phyloP scores from a whole-genome alignment of 345 rosid species.

The Crucihimalaya himalaica region DNA sequence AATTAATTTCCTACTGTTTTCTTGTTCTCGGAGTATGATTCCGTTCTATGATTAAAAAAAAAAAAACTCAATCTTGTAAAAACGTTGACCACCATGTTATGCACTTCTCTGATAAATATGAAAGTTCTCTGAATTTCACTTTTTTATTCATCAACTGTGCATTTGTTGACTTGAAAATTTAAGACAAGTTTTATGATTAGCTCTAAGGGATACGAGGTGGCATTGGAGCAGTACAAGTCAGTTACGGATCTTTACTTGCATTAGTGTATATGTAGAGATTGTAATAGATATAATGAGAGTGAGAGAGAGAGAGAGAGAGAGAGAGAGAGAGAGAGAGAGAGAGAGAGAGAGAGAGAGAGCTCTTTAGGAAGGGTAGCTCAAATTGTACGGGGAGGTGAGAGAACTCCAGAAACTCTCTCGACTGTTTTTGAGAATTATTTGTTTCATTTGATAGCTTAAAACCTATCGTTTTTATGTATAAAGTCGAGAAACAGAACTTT shows the following conservation, averaged over 20 bases:
- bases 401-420: background rate
- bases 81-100: slow-evolving; percentile 8
- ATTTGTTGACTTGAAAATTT: background rate
- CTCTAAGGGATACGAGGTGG: background rate
- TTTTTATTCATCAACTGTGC: background rate
- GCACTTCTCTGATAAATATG: background rate
- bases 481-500: background rate
- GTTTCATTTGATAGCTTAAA: too few species aligned
- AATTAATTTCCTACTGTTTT: background rate
- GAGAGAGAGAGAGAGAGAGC: background rate
- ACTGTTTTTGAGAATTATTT: background rate
- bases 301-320: background rate
- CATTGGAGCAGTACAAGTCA: background rate
- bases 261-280: too few species aligned
- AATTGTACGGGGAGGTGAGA: too few species aligned
- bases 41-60: background rate
- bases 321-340: background rate
- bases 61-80: background rate
- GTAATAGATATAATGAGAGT: too few species aligned
- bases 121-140: background rate
- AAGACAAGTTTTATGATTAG: background rate
- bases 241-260: too few species aligned
- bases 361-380: background rate
- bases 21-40: slow-evolving; percentile 7
- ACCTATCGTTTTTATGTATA: background rate